phyloP scores from a whole-genome alignment of 805 yeast genomes.

The Sugiyamaella boreocaroliniensis region DNA sequence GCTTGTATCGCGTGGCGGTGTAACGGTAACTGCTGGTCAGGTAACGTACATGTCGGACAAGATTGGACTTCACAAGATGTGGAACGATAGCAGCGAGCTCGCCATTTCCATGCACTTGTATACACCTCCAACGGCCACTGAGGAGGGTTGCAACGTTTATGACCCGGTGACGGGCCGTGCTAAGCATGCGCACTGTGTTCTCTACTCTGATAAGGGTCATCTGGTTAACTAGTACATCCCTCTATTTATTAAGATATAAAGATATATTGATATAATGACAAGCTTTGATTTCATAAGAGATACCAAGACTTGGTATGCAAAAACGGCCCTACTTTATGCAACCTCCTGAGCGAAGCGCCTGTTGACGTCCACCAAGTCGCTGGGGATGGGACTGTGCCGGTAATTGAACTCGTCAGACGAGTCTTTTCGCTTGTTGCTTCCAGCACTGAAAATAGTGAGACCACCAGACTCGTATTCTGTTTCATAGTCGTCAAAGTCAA shows the following conservation, averaged over 20 bases:
- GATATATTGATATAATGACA: too few relatives aligned
- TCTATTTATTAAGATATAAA: too few relatives aligned
- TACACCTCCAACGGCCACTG: constrained; percentile 69
- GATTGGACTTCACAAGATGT: constrained; percentile 60
- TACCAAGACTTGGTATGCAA: too few relatives aligned
- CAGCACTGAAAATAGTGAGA: neutral
- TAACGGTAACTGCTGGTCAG: constrained; percentile 30
- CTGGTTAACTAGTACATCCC: neutral
- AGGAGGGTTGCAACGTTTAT: constrained; percentile 38
- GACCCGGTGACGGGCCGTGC: constrained; percentile 45
- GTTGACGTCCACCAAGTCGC: neutral
- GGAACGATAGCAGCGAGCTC: constrained; percentile 39
- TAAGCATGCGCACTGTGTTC: constrained; percentile 42
- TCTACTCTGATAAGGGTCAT: neutral
- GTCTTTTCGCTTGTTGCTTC: neutral
- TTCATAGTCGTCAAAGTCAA: neutral
- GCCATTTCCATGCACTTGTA: constrained; percentile 65
- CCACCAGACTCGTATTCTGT: constrained; percentile 3
- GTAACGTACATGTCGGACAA: constrained; percentile 62
- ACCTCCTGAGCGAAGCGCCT: neutral
- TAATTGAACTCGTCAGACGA: neutral
- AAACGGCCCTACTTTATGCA: too few relatives aligned
- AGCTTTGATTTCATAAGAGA: too few relatives aligned
- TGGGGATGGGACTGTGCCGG: neutral
- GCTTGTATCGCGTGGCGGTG: constrained; percentile 23